Conservation (phyloP, 148 eudicot genomes). For the Tetragonia tetragonoides region DNA sequence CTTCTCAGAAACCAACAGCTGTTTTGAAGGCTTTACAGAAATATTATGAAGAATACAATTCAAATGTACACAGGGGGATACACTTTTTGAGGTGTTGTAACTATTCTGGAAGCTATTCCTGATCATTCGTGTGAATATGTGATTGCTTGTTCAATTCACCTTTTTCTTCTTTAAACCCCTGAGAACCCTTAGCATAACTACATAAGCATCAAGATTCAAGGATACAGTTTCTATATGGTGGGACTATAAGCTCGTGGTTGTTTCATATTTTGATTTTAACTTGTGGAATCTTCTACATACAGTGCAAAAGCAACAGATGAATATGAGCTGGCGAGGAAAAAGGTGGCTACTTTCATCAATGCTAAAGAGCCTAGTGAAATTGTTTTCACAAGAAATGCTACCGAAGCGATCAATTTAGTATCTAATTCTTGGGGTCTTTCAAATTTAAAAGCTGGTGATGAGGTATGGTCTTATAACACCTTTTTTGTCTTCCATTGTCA, state of each 20-base stretch:
- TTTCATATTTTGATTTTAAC: conserved; percentile 11
- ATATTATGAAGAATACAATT: conserved; percentile 79
- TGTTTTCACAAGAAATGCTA: conserved; percentile 91
- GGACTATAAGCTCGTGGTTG: neutral
- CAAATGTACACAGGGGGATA: conserved; percentile 96
- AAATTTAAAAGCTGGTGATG: conserved; percentile 74
- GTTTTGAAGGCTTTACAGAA: conserved; percentile 70
- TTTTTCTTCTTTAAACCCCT: neutral
- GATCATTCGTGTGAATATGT: neutral
- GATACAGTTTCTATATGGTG: neutral
- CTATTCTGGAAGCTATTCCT: conserved; percentile 3
- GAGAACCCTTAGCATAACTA: neutral
- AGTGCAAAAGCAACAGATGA: conserved; percentile 97
- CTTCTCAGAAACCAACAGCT: conserved; percentile 85
- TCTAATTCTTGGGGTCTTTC: conserved; percentile 92
- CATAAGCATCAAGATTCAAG: neutral
- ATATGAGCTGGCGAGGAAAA: conserved; percentile 82
- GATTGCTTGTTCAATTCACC: neutral
- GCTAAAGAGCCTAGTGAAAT: conserved; percentile 74
- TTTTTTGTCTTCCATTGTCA: neutral
- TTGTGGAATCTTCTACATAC: conserved; percentile 13
- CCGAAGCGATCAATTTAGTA: conserved; percentile 94
- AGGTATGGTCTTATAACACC: conserved; percentile 41
- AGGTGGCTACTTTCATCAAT: conserved; percentile 81
- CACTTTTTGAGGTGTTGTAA: conserved; percentile 70